Percentiles rank a stretch among this genome's conserved stretches.
phyloP scores from a whole-genome alignment of 148 eudicot genomes.

The Cornus kousa region DNA sequence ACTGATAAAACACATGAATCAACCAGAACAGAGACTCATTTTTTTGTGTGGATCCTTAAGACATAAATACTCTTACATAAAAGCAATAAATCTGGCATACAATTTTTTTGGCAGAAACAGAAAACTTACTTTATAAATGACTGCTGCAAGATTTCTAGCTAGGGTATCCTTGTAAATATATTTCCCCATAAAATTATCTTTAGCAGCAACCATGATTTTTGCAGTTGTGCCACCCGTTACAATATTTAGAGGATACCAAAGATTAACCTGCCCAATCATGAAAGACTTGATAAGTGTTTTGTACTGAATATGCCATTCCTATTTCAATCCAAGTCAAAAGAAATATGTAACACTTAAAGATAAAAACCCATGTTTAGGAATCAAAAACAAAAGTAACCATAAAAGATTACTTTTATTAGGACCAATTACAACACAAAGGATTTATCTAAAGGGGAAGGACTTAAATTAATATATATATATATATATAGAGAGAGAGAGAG shows the following conservation, averaged over 20 bases:
- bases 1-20: neutral
- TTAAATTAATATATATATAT: too few relatives aligned
- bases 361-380: neutral
- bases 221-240: slow-evolving; percentile 94
- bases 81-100: neutral
- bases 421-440: neutral
- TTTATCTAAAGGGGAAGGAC: too few relatives aligned
- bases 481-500: too few relatives aligned
- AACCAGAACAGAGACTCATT: neutral
- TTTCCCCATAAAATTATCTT: slow-evolving; percentile 88
- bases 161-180: slow-evolving; percentile 94
- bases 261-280: slow-evolving; percentile 57
- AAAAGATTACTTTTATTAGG: neutral
- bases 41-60: too few relatives aligned
- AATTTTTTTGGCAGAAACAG: neutral
- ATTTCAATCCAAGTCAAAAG: neutral
- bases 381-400: neutral
- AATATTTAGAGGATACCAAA: slow-evolving; percentile 89
- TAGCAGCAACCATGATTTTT: slow-evolving; percentile 97
- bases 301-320: neutral
- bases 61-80: neutral
- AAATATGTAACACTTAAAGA: neutral
- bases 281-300: neutral
- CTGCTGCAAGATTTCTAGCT: slow-evolving; percentile 86
- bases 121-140: slow-evolving; percentile 64